Evolutionary conservation across 1,284 basidiomycete genomes (phyloP).

Genomic region (Cutaneotrichosporon cutaneum): DNA sequence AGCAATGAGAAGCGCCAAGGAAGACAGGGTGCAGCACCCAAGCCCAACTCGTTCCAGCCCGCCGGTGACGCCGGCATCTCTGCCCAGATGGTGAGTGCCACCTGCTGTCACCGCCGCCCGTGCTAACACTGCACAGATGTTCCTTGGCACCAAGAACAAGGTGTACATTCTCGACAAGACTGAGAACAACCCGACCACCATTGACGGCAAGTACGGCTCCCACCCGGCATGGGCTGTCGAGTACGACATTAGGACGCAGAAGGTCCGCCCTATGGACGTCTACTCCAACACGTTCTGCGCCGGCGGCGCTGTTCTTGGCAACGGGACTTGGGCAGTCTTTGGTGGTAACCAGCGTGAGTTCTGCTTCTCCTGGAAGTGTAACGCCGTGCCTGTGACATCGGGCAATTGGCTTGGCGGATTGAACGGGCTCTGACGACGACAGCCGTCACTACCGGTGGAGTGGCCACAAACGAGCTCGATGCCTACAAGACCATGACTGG

Average conservation of each 20-base stretch:
- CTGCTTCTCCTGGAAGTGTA: constrained; percentile 13
- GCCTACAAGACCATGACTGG: constrained; percentile 64
- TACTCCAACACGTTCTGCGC: constrained; percentile 75
- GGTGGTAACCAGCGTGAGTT: constrained; percentile 69
- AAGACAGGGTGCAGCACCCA: neutral
- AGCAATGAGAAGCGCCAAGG: constrained; percentile 13
- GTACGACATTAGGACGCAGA: constrained; percentile 55
- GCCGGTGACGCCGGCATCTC: constrained; percentile 49
- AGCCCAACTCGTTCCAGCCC: constrained; percentile 40
- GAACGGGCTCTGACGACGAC: constrained; percentile 15
- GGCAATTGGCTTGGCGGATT: neutral
- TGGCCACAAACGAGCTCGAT: constrained; percentile 38
- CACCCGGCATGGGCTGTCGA: constrained; percentile 55
- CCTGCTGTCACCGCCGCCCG: too few species aligned
- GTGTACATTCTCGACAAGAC: constrained; percentile 57
- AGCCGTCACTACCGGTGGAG: constrained; percentile 47
- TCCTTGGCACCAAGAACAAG: constrained; percentile 55
- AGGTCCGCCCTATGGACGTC: constrained; percentile 64
- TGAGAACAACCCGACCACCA: constrained; percentile 60
- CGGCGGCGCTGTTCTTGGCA: constrained; percentile 56
- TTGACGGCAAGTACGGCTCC: constrained; percentile 53
- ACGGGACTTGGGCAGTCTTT: constrained; percentile 57
- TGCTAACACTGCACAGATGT: constrained; percentile 47
- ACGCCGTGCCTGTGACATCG: neutral
- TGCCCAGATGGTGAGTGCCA: constrained; percentile 50